Evolutionary conservation across 495 filamentous ascomycete genomes (phyloP).

Genomic region (Terfezia boudieri): DNA sequence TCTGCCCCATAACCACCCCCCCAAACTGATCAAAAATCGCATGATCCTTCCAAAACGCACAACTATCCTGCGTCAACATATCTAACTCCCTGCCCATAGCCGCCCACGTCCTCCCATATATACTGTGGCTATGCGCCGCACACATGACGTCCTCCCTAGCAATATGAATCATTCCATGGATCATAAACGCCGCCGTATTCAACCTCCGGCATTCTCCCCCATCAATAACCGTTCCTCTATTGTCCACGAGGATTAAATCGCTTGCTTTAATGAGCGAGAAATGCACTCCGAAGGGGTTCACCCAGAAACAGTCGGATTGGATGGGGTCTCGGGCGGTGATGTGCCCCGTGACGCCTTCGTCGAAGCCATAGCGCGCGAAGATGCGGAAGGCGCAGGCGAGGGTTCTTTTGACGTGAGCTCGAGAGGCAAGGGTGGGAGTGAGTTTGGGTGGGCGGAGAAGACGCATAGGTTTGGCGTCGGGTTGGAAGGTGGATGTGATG

Average conservation of each 20-base stretch:
- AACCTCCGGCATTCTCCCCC: conserved; percentile 39
- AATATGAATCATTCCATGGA: conserved; percentile 42
- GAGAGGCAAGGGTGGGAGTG: conserved; percentile 20
- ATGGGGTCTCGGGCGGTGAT: conserved; percentile 33
- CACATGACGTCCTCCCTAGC: conserved; percentile 51
- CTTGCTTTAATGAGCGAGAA: conserved; percentile 47
- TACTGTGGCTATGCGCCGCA: conserved; percentile 48
- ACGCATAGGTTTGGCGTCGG: not conserved
- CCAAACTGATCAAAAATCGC: conserved; percentile 30
- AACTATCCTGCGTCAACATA: conserved; percentile 49
- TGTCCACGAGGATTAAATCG: conserved; percentile 49
- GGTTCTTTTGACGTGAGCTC: conserved; percentile 46
- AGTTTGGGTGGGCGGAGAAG: not conserved
- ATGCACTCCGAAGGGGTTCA: conserved; percentile 54
- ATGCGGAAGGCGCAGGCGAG: conserved; percentile 50
- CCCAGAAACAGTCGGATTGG: conserved; percentile 49
- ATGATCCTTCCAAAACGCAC: conserved; percentile 37
- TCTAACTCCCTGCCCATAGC: conserved; percentile 43
- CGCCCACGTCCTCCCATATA: conserved; percentile 49
- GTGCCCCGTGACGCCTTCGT: conserved; percentile 33
- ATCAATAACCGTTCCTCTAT: conserved; percentile 41
- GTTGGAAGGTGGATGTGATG: not conserved
- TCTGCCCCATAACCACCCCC: conserved; percentile 46
- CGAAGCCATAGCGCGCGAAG: conserved; percentile 47
- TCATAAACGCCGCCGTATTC: conserved; percentile 40